Base-by-base conservation (phyloP, 805 yeast species). In the Yueomyces sp. region DNA sequence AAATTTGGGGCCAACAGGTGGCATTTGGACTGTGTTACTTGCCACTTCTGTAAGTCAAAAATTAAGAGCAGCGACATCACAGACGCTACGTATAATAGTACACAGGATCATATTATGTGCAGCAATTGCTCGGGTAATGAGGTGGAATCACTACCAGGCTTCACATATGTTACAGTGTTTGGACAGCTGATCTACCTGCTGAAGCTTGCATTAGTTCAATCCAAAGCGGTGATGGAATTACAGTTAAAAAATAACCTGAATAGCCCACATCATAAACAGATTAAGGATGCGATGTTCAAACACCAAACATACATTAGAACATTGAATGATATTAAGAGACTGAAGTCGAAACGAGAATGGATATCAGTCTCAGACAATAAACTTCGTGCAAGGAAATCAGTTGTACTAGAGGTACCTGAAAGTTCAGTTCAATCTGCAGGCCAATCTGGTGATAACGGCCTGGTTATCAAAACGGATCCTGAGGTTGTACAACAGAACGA, bases 151-250 rank as follows among this genome's bases (percentile, higher is more conserved):
- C 57, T 63, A 19, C 49, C 66, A 1, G 87, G 82, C 0, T 79
- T 86, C 55, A 71, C 66, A 40, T 53, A 63, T n/a, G 79, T 87
- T 1, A 72, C 85, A 4, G 79, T 78, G 46, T 71, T 86, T 40
- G 62, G 76, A 26, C 97, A 92, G 62, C 72, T 87, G 55, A 69
- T 80, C 26, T 85, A 78, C 57, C 64, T 92, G 40, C 66, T 88
- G 50, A 81, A 84, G 53, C 86, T 92, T 48, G 97, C 97, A 0
- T 67, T 88, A 40, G 75, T 82, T 3, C 70, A 95, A 45, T 82
- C 82, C 37, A 77, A 65, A 54, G 70, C 75, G 26, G 83, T 79
- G 0, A 77, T 81, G 76, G 64, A 63, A 40, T 59, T 55, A 31
- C 67, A 63, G 44, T 38, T 54, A 46, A 52, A 51, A 41, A 50